Conservation (phyloP, 306 rosid species). For the Herpetospermum pedunculosum region DNA sequence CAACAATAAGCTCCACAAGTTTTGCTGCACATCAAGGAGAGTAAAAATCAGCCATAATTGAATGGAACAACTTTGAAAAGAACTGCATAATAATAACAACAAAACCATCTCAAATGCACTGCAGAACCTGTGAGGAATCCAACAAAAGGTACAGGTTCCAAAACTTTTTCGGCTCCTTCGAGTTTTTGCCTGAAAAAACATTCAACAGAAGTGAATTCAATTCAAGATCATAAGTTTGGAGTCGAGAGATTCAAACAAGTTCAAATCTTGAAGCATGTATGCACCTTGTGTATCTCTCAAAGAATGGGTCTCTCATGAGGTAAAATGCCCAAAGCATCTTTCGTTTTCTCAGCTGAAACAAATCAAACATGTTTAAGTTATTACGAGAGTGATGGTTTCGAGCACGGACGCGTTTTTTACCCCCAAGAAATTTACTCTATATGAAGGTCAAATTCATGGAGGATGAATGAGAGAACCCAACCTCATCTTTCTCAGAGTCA, state of each 20-base stretch:
- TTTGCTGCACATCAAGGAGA: conserved; percentile 39
- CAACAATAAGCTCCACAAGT: conserved; percentile 68
- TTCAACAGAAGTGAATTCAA: not conserved
- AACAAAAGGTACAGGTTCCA: conserved; percentile 62
- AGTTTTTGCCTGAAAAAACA: conserved; percentile 50
- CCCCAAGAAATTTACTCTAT: not conserved
- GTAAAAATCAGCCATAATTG: not conserved
- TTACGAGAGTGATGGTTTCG: not conserved
- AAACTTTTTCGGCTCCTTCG: conserved; percentile 44
- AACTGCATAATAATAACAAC: not conserved
- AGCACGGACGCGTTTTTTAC: not conserved
- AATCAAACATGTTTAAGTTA: not conserved
- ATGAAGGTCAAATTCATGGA: not conserved
- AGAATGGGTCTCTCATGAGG: conserved; percentile 96
- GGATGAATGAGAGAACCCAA: conserved; percentile 18
- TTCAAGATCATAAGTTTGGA: not conserved
- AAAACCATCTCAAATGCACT: conserved; percentile 1
- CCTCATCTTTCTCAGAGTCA: conserved; percentile 70
- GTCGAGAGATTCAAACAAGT: not conserved
- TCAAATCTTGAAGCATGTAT: not conserved
- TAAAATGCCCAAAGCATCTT: conserved; percentile 73
- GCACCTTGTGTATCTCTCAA: conserved; percentile 68
- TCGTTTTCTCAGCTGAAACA: conserved; percentile 57
- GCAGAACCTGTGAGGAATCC: conserved; percentile 73
- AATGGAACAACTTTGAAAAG: not conserved